These are phyloP conservation scores for Carex pumila DNA, from an alignment of 176 grass and related monocot genomes.

Conservation along the genomic window DNA sequence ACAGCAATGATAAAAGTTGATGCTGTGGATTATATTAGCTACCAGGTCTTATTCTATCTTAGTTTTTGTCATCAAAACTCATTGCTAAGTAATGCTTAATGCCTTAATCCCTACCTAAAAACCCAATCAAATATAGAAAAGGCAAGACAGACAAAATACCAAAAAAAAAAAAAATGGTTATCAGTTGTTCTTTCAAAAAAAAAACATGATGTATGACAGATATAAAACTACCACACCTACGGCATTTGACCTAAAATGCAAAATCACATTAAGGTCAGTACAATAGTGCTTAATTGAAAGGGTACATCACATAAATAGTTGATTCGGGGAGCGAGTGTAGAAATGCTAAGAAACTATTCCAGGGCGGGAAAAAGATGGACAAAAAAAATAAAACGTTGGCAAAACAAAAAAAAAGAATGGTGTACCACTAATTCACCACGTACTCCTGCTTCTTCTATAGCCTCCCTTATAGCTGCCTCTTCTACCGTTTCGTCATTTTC, in stretches of 20 bases:
- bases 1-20: background rate
- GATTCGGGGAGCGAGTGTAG: background rate
- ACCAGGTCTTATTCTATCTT: background rate
- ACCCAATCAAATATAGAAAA: background rate
- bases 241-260: background rate
- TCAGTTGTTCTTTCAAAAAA: background rate
- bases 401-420: background rate
- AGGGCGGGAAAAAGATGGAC: background rate
- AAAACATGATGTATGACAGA: background rate
- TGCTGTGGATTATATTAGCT: background rate
- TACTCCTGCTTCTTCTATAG: constrained; percentile 96
- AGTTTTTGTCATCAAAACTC: background rate
- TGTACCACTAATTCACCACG: constrained; percentile 82
- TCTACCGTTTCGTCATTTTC: constrained; percentile 99
- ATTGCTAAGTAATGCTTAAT: background rate
- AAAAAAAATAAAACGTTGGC: background rate
- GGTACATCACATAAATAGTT: background rate
- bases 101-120: background rate
- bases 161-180: background rate
- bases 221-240: background rate
- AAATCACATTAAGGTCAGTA: background rate
- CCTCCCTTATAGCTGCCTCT: constrained; percentile 83
- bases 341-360: background rate
- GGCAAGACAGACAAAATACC: background rate
- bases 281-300: background rate